phyloP scores from a whole-genome alignment of 331 rosid species.

The Rhamnella rubrinervis region DNA sequence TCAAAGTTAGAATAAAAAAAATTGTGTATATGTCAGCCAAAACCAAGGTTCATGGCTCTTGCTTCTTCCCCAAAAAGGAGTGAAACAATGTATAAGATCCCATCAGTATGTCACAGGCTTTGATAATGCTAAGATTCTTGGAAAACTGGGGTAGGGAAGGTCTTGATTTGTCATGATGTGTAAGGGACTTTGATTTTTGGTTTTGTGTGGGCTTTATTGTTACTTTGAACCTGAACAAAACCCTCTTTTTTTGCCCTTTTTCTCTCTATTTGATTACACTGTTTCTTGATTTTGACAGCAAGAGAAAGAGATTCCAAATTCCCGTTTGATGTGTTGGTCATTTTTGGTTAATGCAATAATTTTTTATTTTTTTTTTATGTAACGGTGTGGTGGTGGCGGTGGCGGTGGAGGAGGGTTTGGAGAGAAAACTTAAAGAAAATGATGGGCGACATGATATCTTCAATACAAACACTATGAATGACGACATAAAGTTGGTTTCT shows the following conservation, averaged over 20 bases:
- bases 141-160: conserved; percentile 26
- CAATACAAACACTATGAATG: conserved; percentile 22
- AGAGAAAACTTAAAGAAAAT: conserved; percentile 36
- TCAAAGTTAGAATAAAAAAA: conserved; percentile 6
- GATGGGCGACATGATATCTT: conserved; percentile 38
- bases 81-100: conserved; percentile 25
- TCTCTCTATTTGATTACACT: not conserved
- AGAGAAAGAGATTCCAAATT: conserved; percentile 35
- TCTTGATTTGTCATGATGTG: conserved; percentile 39
- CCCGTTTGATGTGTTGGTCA: not conserved
- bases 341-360: conserved; percentile 1
- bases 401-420: conserved; percentile 28
- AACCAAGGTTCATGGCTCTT: conserved; percentile 22
- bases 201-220: not conserved
- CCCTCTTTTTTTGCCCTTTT: not conserved
- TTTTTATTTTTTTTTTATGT: not conserved
- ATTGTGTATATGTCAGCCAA: conserved; percentile 22
- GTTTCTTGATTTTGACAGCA: conserved; percentile 32
- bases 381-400: conserved; percentile 22
- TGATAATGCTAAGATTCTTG: conserved; percentile 36
- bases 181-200: conserved; percentile 26
- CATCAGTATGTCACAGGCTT: conserved; percentile 17
- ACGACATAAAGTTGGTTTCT: conserved; percentile 33
- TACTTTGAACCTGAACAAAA: conserved; percentile 8
- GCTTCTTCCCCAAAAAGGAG: conserved; percentile 12